A percentile compares a stretch with the other conserved stretches of the same genome.
phyloP scores from a whole-genome alignment of 768 basidiomycete species.

The Tricholoma bakamatsutake region DNA sequence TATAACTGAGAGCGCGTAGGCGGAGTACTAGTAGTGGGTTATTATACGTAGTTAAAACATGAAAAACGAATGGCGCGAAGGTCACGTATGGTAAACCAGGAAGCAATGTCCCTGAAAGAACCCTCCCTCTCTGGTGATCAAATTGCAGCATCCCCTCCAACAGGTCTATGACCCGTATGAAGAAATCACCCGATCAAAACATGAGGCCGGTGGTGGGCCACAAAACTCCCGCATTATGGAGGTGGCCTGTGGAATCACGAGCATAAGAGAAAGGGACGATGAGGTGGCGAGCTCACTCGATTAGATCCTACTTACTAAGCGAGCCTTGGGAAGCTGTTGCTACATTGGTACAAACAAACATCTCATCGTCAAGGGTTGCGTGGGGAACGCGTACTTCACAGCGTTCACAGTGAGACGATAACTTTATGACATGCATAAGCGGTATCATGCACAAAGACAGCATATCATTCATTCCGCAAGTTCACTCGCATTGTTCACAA shows the following conservation, averaged over 20 bases:
- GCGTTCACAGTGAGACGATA: background rate
- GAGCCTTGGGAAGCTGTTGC: too few relatives aligned
- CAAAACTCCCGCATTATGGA: slow-evolving; percentile 20
- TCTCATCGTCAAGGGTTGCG: background rate
- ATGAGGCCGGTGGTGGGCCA: slow-evolving; percentile 4
- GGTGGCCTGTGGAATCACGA: slow-evolving; percentile 31
- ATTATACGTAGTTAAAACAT: slow-evolving; percentile 45
- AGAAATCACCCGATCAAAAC: slow-evolving; percentile 18
- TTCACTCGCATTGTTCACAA: slow-evolving; percentile 6
- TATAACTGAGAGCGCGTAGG: slow-evolving; percentile 27
- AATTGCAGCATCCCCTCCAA: slow-evolving; percentile 4
- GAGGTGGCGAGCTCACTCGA: too few relatives aligned
- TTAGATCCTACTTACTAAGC: too few relatives aligned
- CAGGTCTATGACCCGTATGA: slow-evolving; percentile 37
- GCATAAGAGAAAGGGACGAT: slow-evolving; percentile 26
- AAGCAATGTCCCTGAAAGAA: slow-evolving; percentile 22
- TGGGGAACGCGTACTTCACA: slow-evolving; percentile 1
- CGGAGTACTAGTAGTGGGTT: slow-evolving; percentile 45
- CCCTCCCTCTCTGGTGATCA: slow-evolving; percentile 16
- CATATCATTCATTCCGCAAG: slow-evolving; percentile 66
- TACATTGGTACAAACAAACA: slow-evolving; percentile 11
- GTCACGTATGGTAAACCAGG: slow-evolving; percentile 28
- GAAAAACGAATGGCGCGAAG: slow-evolving; percentile 41
- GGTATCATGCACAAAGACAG: slow-evolving; percentile 60
- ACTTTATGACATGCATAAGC: slow-evolving; percentile 52